Conservation (phyloP, 164 flowering plant genomes). For the Berberis thunbergii region DNA sequence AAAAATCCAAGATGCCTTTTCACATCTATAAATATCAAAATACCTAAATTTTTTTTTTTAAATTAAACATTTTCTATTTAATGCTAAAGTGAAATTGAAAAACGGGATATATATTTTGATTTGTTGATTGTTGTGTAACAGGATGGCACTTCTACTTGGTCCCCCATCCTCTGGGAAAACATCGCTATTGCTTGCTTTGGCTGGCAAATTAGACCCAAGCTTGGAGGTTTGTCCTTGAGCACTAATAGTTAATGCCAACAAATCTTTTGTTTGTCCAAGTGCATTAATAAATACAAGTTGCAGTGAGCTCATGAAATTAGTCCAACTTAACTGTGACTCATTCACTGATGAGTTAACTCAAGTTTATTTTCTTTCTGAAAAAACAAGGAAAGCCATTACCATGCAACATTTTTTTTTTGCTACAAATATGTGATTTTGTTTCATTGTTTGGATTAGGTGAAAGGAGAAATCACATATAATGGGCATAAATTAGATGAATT, state of each 20-base stretch:
- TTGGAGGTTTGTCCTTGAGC: neutral
- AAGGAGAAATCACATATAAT: slow-evolving; percentile 74
- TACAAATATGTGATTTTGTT: neutral
- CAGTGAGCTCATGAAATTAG: neutral
- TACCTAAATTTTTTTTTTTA: neutral
- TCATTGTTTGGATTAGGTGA: slow-evolving; percentile 26
- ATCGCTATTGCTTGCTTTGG: neutral
- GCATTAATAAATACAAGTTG: neutral
- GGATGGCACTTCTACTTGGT: neutral
- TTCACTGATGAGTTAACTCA: neutral
- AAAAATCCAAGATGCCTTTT: too few species aligned
- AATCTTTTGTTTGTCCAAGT: too few species aligned
- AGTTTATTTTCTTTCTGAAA: neutral
- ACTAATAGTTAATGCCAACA: neutral
- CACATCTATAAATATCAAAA: too few species aligned
- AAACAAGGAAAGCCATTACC: neutral
- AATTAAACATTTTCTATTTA: neutral
- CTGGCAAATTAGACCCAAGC: neutral
- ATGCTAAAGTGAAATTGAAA: neutral
- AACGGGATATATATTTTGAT: neutral
- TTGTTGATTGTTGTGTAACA: neutral
- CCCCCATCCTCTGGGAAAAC: neutral
- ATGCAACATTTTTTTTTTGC: neutral
- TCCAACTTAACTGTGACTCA: neutral
- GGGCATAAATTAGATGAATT: slow-evolving; percentile 72